Base-by-base conservation (phyloP, 1,139 yeast genomes). In the Ogataea hybrid region DNA sequence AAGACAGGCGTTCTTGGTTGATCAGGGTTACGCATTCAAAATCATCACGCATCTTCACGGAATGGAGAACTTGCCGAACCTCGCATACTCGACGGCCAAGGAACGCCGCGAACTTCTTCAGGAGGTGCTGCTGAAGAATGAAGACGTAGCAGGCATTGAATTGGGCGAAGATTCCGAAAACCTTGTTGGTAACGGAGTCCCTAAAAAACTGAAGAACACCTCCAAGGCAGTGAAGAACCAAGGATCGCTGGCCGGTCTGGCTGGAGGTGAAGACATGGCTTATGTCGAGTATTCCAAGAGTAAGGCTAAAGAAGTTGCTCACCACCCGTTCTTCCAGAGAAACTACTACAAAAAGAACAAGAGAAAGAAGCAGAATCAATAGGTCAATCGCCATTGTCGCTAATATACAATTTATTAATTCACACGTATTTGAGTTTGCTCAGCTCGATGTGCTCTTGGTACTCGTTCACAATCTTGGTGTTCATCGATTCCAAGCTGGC, bases 261-360 rank as follows among this genome's bases (percentile, higher is more conserved):
- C 98, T 11, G 99, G 99, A 51, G 99, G 98, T 54, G 98, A 94
- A 65, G 98, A 92, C 63, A 94, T 94, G 97, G 98, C 98, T 3
- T 94, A 94, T 62, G 81, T 90, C 57, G 98, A 92, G 68, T 88
- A 88, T 68, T 79, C 82, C 59, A 80, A 83, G 62, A 87, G 84
- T 64, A 85, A 81, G 68, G 89, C 88, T 63, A 89, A 89, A 71
- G 97, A 89, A 56, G 68, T 87, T 56, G 83, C 81, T 37, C 90
- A 82, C 61, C 87, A 82, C 67, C 88, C 90, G 25, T 70, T 84
- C 64, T 81, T 84, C 56, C 84, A 84, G 60, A 84, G 84, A 65
- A 79, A 82, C 79, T 84, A 83, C 59, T 82, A 84, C 63, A 79
- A 78, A 54, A 81, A 79, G 59, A 67, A 71, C 54, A 79, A 78